Evolutionary conservation across 805 yeast species (phyloP), one percentile per base, ranked within the genome.

Genomic region (Saccharomyces eubayanus): DNA sequence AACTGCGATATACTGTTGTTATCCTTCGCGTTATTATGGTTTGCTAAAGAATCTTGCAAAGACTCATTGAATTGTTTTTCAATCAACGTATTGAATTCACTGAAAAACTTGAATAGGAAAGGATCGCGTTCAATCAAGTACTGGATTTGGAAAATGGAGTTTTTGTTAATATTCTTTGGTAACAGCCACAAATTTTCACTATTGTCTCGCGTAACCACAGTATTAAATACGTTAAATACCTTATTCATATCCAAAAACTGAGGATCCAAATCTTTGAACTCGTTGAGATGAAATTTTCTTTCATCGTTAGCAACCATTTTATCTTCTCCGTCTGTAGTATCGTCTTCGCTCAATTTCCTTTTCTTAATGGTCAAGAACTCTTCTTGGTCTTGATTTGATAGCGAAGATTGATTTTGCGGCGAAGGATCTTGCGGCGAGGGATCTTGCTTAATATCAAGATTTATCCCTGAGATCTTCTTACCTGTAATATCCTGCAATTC

Each of bases 401-500:
- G 27, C n/a, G 36, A n/a, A 24, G 29, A 31, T 30, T 31, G 29
- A 4, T 8, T 16, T 36, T 16, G 24, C 21, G 43, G 11, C 16
- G 43, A 16, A 11, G 24, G 20, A 24, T 47, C 52, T 20, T 49
- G 53, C n/a, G 43, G 11, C 16, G 43, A 16, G 11, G 24, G 20
- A 24, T 47, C 52, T 20, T 49, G 53, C n/a, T 52, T 46, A 10
- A 47, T 29, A 47, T 53, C 46, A 12, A 61, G 55, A 51, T 61
- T 56, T 9, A 62, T 50, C 8, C 58, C 64, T 6, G 50, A 28
- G 16, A 59, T 46, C 28, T 57, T 57, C 24, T 59, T 62, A 6
- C 70, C 67, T 11, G 70, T 66, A n/a, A 66, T 58, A 11, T 62
- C 65, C 52, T 65, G 65, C 48, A 68, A 58, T 54, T 65, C 69